A percentile compares a stretch with the other conserved stretches of the same genome.
Conservation (phyloP, 108 stramenopile genomes). For the Cyclotella atomus region DNA sequence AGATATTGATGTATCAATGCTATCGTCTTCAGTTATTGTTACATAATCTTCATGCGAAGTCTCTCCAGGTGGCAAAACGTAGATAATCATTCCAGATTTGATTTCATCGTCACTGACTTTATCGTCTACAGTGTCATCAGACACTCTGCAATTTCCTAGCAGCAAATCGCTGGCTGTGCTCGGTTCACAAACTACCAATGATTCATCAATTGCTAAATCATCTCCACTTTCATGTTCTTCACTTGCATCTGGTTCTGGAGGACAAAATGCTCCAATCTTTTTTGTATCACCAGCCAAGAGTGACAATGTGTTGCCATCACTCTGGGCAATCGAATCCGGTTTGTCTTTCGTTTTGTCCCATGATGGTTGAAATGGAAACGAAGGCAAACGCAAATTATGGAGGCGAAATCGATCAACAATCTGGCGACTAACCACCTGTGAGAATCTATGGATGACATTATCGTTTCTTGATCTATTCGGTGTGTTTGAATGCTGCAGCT, state of each 20-base stretch:
- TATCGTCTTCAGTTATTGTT: background rate
- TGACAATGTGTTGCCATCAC: background rate
- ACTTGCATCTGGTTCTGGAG: slow-evolving; percentile 4
- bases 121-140: background rate
- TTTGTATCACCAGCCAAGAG: slow-evolving; percentile 1
- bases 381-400: background rate
- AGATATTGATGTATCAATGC: background rate
- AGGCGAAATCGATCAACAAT: slow-evolving; percentile 12
- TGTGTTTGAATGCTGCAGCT: background rate
- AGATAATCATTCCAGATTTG: slow-evolving; percentile 39
- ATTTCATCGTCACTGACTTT: slow-evolving; percentile 19
- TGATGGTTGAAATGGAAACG: slow-evolving; percentile 7
- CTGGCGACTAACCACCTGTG: background rate
- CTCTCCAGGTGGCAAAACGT: slow-evolving; percentile 16
- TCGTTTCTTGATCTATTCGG: background rate
- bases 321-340: background rate
- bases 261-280: slow-evolving; percentile 42
- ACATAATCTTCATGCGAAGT: background rate
- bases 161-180: background rate
- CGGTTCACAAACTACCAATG: background rate
- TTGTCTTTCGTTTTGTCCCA: background rate
- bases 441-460: slow-evolving; percentile 7
- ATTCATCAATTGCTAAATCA: background rate
- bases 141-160: background rate
- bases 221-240: background rate